Percentiles rank a stretch among this genome's conserved stretches.
These are phyloP conservation scores for Friedmanniomyces simplex DNA, from an alignment of 495 filamentous ascomycete species.

Conservation along the genomic window DNA sequence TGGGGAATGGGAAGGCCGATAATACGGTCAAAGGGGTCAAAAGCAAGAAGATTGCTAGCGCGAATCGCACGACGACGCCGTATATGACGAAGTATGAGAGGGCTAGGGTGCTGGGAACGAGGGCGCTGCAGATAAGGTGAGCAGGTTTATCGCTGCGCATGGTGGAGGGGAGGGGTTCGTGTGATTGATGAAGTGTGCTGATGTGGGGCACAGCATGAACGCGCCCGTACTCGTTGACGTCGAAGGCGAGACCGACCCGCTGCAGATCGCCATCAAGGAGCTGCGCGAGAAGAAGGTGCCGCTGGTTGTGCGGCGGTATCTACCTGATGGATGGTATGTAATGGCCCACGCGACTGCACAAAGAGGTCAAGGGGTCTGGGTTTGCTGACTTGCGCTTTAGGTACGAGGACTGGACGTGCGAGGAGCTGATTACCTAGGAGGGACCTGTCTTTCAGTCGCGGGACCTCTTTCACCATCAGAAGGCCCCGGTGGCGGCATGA, in stretches of 20 bases:
- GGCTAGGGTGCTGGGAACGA: constrained; percentile 82
- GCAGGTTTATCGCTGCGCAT: constrained; percentile 15
- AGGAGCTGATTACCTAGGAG: constrained; percentile 60
- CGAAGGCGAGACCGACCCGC: constrained; percentile 93
- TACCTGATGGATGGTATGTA: constrained; percentile 85
- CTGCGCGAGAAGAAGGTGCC: constrained; percentile 97
- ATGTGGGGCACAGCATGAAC: constrained; percentile 63
- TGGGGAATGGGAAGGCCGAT: not conserved
- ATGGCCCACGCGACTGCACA: not conserved
- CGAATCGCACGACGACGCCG: constrained; percentile 82
- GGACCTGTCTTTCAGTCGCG: not conserved
- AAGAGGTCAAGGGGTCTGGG: not conserved
- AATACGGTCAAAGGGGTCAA: constrained; percentile 52
- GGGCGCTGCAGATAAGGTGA: constrained; percentile 92
- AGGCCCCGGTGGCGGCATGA: not conserved
- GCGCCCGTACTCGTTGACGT: constrained; percentile 93
- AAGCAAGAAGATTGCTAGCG: constrained; percentile 82
- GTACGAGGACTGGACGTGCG: constrained; percentile 99
- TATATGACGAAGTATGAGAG: constrained; percentile 99
- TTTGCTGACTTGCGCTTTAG: constrained; percentile 34
- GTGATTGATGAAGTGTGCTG: not conserved
- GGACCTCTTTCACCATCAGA: not conserved
- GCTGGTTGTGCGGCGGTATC: constrained; percentile 82
- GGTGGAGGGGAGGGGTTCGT: no score
- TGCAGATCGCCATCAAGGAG: constrained; percentile 96